Evolutionary conservation across 495 filamentous ascomycete species (phyloP).

Genomic region (Cercophora sp.): DNA sequence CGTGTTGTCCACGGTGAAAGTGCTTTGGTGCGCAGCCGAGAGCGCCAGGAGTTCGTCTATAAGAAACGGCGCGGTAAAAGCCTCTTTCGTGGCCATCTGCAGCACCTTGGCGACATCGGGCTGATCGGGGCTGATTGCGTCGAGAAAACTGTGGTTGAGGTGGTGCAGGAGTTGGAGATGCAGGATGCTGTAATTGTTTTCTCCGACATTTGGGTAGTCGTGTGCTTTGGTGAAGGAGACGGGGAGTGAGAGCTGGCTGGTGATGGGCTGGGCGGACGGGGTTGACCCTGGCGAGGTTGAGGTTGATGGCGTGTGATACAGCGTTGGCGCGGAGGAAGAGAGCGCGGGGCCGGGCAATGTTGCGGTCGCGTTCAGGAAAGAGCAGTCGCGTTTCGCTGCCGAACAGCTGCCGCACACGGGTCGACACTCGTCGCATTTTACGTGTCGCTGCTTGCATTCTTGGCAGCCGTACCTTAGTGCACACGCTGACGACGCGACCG

Average conservation of each 20-base stretch:
- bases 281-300: neutral
- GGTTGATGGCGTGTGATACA: neutral
- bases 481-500: neutral
- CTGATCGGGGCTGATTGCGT: neutral
- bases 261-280: neutral
- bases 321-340: neutral
- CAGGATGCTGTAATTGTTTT: constrained; percentile 19
- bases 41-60: constrained; percentile 44
- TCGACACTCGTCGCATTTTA: constrained; percentile 33
- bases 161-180: constrained; percentile 31
- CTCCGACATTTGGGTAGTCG: neutral
- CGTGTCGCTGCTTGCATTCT: constrained; percentile 33
- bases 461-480: constrained; percentile 16
- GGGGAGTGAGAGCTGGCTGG: neutral
- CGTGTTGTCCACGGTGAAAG: constrained; percentile 8
- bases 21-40: constrained; percentile 39
- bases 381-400: constrained; percentile 20
- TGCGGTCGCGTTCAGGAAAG: constrained; percentile 11
- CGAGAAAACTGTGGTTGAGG: constrained; percentile 7
- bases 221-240: neutral
- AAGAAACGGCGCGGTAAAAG: constrained; percentile 35
- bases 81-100: constrained; percentile 13
- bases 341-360: neutral
- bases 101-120: neutral
- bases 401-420: constrained; percentile 28